Evolutionary conservation across 2,329 filamentous ascomycete genomes (phyloP), one percentile per base, ranked within the genome.

Genomic region (Botrytis aclada): DNA sequence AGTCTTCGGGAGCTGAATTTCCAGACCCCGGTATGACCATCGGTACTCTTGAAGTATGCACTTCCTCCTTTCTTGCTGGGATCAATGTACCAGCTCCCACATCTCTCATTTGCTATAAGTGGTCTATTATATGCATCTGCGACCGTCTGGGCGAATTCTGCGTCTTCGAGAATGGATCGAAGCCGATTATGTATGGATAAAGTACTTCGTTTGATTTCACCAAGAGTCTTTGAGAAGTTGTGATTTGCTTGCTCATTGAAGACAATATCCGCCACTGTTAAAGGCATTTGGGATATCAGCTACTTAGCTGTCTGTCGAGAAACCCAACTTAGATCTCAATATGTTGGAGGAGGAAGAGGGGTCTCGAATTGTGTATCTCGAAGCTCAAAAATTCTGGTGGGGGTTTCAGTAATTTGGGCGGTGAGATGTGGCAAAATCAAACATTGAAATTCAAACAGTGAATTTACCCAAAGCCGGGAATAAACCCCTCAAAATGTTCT

Each of bases 11-110:
- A 88, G 82, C 93, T 97, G 80, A 98, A 97, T 74, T 90, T 88
- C 96, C 96, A 99, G 79, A 97, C 90, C 14, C 93, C 91, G 70
- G 90, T 90, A 81, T 99, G 96, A 1, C 96, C 96, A 83, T 99
- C 96, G 2, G 96, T 99, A 83, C 93, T 97, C 86, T 99, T 99
- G 84, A 98, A 99, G 83, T 98, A 99, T 45, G 92, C 93, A 76
- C 92, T 94, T 45, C 88, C 92, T 1, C 81, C 83, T 82, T 95
- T 96, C 39, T 79, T 79, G 12, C 82, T 82, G 0, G 91, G 91
- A 47, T 85, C 83, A 39, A 98, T 92, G 81, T 98, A 98, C 96
- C 96, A 99, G 82, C 93, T 95, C 0, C 96, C 96, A 81, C 96
- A 98, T 74, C 96, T 88, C 84, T 98, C 95, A 80, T 99, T 99